Conservation (phyloP, 768 basidiomycete species). For the Galerina marginata region DNA sequence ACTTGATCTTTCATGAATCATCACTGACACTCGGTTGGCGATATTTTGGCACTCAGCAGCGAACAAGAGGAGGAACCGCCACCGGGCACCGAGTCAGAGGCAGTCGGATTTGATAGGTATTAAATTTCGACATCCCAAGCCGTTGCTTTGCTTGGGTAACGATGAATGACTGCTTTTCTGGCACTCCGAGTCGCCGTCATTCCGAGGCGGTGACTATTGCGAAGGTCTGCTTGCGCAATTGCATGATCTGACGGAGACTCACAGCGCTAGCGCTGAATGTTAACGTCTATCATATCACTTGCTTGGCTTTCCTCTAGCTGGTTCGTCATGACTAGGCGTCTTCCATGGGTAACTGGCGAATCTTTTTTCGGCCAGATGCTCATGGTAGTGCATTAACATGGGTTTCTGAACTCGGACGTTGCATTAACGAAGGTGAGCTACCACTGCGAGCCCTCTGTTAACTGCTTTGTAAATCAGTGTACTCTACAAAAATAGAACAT, state of each 20-base stretch:
- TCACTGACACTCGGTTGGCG: no score
- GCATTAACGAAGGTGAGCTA: no score
- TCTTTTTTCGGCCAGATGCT: no score
- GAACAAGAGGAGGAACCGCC: no score
- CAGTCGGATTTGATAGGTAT: not conserved
- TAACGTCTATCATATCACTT: not conserved
- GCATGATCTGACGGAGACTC: not conserved
- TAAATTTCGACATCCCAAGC: not conserved
- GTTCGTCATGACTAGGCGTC: no score
- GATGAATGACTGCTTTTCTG: not conserved
- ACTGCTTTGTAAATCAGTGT: not conserved
- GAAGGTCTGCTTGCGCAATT: not conserved
- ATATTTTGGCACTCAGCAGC: no score
- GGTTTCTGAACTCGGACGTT: no score
- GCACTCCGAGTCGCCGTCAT: not conserved
- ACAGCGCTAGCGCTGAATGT: conserved; percentile 2
- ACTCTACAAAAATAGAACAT: conserved; percentile 3
- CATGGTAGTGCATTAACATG: no score
- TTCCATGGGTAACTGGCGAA: no score
- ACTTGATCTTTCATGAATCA: no score
- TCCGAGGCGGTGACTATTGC: not conserved
- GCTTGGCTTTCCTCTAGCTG: not conserved
- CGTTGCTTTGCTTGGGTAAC: conserved; percentile 5
- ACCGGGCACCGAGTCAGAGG: no score
- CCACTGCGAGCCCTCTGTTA: no score